Evolutionary conservation across 192 early-diverging fungal species (phyloP).

Genomic region (Backusella psychrophila): DNA sequence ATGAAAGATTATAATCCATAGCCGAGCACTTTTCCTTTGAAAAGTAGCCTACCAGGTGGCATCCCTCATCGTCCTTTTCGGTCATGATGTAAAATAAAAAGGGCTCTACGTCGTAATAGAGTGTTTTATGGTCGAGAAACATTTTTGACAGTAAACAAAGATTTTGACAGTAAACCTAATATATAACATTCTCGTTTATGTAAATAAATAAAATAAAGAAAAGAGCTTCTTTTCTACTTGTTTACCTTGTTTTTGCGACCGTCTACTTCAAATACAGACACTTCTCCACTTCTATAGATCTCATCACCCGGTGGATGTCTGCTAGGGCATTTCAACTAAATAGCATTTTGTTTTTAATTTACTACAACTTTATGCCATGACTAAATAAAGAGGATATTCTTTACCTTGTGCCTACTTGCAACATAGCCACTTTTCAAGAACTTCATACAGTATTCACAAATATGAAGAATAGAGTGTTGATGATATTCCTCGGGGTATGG

Average conservation of each 20-base stretch:
- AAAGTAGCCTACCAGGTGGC: conserved; percentile 97
- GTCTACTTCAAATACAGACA: conserved; percentile 96
- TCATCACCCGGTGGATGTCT: conserved; percentile 92
- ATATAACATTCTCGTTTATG: too few relatives aligned
- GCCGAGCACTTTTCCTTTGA: conserved; percentile 78
- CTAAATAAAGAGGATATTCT: background rate
- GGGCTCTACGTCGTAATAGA: conserved; percentile 97
- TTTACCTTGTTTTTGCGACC: conserved; percentile 89
- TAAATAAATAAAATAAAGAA: background rate
- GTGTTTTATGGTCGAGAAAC: conserved; percentile 96
- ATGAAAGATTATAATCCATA: conserved; percentile 86
- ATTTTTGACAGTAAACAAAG: conserved; percentile 94
- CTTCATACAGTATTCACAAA: conserved; percentile 98
- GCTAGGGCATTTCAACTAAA: conserved; percentile 67
- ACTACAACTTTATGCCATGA: background rate
- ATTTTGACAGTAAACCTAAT: conserved; percentile 92
- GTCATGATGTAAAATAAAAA: conserved; percentile 98
- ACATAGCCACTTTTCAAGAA: conserved; percentile 92
- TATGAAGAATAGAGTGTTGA: conserved; percentile 66
- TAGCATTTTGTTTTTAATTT: background rate
- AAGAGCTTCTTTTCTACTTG: background rate
- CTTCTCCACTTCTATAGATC: conserved; percentile 83
- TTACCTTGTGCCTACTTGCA: conserved; percentile 70
- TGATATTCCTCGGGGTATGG: conserved; percentile 98
- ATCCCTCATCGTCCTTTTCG: conserved; percentile 72